Conservation (phyloP, 2,329 filamentous ascomycete genomes). For the Fusarium nodosum region DNA sequence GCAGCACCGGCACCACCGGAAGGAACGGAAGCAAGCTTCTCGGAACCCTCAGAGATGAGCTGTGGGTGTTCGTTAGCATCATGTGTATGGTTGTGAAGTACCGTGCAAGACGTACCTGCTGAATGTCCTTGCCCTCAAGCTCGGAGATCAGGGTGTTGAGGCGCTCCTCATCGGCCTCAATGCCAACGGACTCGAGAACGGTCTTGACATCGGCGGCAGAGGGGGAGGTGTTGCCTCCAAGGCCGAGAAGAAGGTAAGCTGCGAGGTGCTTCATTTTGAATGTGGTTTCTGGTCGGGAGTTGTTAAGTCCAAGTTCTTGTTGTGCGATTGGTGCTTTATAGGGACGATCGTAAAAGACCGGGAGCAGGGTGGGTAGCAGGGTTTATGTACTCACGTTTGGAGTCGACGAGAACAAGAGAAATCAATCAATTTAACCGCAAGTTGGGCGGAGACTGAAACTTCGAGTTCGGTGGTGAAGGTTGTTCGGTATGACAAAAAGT, state of each 20-base stretch:
- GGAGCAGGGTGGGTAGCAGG: background rate
- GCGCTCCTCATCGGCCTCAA: slow-evolving; percentile 91
- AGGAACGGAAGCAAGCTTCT: slow-evolving; percentile 98
- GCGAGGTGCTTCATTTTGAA: slow-evolving; percentile 99
- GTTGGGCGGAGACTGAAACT: slow-evolving; percentile 98
- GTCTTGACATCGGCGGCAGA: slow-evolving; percentile 87
- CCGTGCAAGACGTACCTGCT: slow-evolving; percentile 77
- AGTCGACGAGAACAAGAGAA: slow-evolving; percentile 79
- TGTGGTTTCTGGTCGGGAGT: slow-evolving; percentile 53
- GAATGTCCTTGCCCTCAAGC: slow-evolving; percentile 92
- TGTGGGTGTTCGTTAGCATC: slow-evolving; percentile 57
- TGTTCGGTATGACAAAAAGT: slow-evolving; percentile 51
- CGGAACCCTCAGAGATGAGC: slow-evolving; percentile 90
- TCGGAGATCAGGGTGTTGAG: slow-evolving; percentile 89
- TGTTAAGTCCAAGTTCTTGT: slow-evolving; percentile 42
- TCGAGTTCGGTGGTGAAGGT: slow-evolving; percentile 77
- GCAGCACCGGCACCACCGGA: slow-evolving; percentile 85
- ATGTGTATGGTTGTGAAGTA: background rate
- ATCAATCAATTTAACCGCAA: slow-evolving; percentile 99
- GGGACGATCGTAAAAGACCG: slow-evolving; percentile 6
- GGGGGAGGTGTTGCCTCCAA: slow-evolving; percentile 92
- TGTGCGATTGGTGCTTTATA: slow-evolving; percentile 17
- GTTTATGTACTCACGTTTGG: slow-evolving; percentile 54
- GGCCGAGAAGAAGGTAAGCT: slow-evolving; percentile 96
- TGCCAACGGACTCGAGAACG: slow-evolving; percentile 93